Base-by-base conservation (phyloP, 2,329 filamentous ascomycete species). In the Pseudofabraea citricarpa region DNA sequence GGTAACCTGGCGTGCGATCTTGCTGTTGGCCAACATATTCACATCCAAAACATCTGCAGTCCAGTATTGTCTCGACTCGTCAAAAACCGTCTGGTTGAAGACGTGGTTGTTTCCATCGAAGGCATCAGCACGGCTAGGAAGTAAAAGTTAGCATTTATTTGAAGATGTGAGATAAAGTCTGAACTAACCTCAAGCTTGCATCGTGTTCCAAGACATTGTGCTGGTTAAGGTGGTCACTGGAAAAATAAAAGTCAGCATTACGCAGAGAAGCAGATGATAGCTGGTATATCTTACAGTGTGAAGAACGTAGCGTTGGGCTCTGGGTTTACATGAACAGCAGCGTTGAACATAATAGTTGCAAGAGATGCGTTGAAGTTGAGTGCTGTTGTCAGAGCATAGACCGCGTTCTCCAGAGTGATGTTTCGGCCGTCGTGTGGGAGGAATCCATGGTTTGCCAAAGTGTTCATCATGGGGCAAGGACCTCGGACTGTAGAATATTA, bases 21-120 rank as follows among this genome's bases (percentile, higher is more conserved):
- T 71, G 50, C 65, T 64, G 45, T 71, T 70, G 44, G 73, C 73
- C 3, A 71, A 55, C 57, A 67, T 66, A 3, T 66, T 44, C 1
- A 67, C 56, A 18, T 64, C 59, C 22, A 78, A 53, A 15, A 62
- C 57, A 3, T 64, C 55, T 0, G 44, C 60, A 0, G 66, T 72
- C 70, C 72, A 79, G 59, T 70, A 77, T 4, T 51, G 45, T 29
- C 51, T 61, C 0, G 67, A 68, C 43, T 67, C 57, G 40, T 71
- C 65, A 55, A 77, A 79, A 48, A 76, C 56, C 2, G 64, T 68
- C 41, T 70, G 60, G 57, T 79, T 75, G 63, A 79, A 79, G 43
- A 68, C 44, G 50, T 73, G 66, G 50, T 72, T 71, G 56, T 72
- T 70, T 18, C 74, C 75, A 41, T 74, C 67, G 62, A 60, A 71